Conservation (phyloP, 2,329 filamentous ascomycete genomes). For the Metarhizium humberi region DNA sequence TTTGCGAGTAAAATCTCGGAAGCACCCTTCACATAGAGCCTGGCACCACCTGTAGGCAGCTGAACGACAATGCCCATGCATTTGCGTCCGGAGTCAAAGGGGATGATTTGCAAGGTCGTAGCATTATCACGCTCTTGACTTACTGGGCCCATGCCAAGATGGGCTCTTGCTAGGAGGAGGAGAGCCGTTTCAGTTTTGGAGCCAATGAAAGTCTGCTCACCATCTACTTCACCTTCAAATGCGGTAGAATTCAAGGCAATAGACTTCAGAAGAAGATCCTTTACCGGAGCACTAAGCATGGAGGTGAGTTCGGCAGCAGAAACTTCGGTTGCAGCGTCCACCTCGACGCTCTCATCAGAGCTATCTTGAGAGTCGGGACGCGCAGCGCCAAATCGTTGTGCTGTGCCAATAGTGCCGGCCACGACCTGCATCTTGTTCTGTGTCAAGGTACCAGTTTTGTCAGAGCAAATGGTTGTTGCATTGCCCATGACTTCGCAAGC, state of each 20-base stretch:
- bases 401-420: slow-evolving; percentile 47
- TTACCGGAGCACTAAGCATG: slow-evolving; percentile 35
- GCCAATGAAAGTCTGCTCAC: slow-evolving; percentile 57
- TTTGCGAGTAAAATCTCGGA: slow-evolving; percentile 54
- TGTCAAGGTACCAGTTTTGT: slow-evolving; percentile 59
- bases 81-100: slow-evolving; percentile 68
- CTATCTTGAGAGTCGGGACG: slow-evolving; percentile 13
- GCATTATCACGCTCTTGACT: slow-evolving; percentile 53
- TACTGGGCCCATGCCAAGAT: slow-evolving; percentile 58
- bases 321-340: slow-evolving; percentile 26
- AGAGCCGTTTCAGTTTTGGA: slow-evolving; percentile 72
- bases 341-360: slow-evolving; percentile 13
- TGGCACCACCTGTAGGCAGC: slow-evolving; percentile 39
- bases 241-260: slow-evolving; percentile 63
- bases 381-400: slow-evolving; percentile 42
- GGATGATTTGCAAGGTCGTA: slow-evolving; percentile 56
- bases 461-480: slow-evolving; percentile 60
- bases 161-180: slow-evolving; percentile 57
- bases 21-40: slow-evolving; percentile 55
- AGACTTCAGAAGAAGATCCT: slow-evolving; percentile 48
- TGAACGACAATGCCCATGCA: slow-evolving; percentile 56
- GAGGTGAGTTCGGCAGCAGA: slow-evolving; percentile 36
- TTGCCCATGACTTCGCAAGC: slow-evolving; percentile 79
- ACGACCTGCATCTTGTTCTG: slow-evolving; percentile 64
- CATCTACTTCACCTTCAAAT: slow-evolving; percentile 65